Base-by-base conservation (phyloP, 2,329 filamentous ascomycete species). In the Scedosporium boydii region DNA sequence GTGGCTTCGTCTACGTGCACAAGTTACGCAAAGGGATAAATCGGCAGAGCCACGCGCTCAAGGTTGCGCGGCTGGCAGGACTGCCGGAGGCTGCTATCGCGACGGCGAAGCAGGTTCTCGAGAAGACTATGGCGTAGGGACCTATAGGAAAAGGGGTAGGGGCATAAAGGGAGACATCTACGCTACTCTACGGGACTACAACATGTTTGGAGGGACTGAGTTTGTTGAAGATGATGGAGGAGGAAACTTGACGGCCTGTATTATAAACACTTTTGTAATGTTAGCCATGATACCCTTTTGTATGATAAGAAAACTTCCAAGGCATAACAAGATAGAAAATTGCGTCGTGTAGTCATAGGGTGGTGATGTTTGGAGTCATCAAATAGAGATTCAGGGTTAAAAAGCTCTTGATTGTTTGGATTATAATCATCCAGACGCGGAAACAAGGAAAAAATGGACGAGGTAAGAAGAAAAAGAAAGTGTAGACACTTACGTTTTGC, bases 21-120 rank as follows among this genome's bases (percentile, higher is more conserved):
- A 88, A 83, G 67, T 75, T 99, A 74, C 84, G 85, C 62, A 86
- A 82, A 71, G 95, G 95, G 0, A 85, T 96, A 63, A 99, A 98
- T 74, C 83, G 87, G 60, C 80, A 89, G 67, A 96, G 91, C 65
- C 95, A 99, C 76, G 95, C 96, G 18, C 78, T 99, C 64, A 98
- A 97, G 71, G 95, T 99, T n/a, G 95, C 95, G 2, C 82, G 83
- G 65, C 77, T 98, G 67, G 96, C 95, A 5, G 93, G 91, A 1
- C 69, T 97, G 68, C 93, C 93, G 0, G 84, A 87, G 64, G 78
- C 81, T 55, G 90, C 88, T 3, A 85, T 97, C 62, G 75, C 78
- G 23, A 78, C 91, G 65, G 93, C 93, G 5, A 78, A 74, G 60
- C 73, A 78, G 44, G 80, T 90, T 7, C 75, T 92, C 23, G 41